Evolutionary conservation across 2,329 filamentous ascomycete genomes (phyloP), one percentile per base, ranked within the genome.

Genomic region (Phoma sp.): DNA sequence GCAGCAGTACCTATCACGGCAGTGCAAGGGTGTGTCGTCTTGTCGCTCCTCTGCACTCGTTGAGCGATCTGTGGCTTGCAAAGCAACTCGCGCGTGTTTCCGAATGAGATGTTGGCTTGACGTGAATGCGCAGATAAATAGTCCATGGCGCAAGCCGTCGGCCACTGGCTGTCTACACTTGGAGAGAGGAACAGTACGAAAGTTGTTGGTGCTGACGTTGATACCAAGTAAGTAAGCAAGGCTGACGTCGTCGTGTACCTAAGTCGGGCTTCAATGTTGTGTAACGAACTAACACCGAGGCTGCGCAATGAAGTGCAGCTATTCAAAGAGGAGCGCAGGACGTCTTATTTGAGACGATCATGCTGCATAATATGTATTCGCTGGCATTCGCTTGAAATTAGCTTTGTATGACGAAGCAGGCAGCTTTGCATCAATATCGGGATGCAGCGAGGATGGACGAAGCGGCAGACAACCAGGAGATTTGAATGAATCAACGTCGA

Each of bases 71-170:
- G 9, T 33, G 32, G 7, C 32, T 1, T n/a, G 5, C 5, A 13
- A n/a, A n/a, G 32, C 10, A 7, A 5, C 32, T 33, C 13, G 7
- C 4, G 32, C 13, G 13, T 11, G 13, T 11, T 11, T n/a, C 13
- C 10, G 10, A 11, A 1, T 11, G 13, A 33, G 4, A 4, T 4
- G 4, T 30, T 14, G 14, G n/a, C 18, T 8, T 14, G 11, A 29
- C 25, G 30, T 41, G 29, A 40, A 18, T 33, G 36, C 10, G 30
- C 4, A n/a, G 10, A 24, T 25, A 32, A 7, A 11, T 5, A n/a
- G 46, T 36, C 8, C 52, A 55, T 55, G n/a, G 23, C 14, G 35
- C 37, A 22, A 43, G 43, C 24, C 38, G 24, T 38, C 32, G 10
- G 25, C 7, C 10, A 14, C 10, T 47, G 30, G 14, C 23, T 35